Percentiles rank a stretch among this genome's conserved stretches.
Conservation (phyloP, 176 grass and related monocot species). For the Carex myosuroides region DNA sequence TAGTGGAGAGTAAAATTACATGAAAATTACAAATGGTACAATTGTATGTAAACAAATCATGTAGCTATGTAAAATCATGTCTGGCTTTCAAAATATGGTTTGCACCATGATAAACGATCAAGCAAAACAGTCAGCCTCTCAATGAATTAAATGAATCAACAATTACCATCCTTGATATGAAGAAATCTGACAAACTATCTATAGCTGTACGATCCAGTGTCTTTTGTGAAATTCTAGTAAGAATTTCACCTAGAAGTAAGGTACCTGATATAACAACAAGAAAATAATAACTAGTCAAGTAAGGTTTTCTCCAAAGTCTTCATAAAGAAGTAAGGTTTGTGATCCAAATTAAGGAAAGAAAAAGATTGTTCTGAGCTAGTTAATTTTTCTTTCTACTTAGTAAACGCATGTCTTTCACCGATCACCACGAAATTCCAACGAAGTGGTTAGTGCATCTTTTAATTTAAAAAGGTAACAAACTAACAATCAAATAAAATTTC, state of each 20-base stretch:
- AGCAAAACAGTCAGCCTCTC: neutral
- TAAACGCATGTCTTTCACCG: neutral
- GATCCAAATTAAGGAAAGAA: neutral
- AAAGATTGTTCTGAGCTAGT: neutral
- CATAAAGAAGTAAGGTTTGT: neutral
- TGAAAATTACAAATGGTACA: neutral
- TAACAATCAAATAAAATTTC: conserved; percentile 1
- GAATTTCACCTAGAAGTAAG: conserved; percentile 65
- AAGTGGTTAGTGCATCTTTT: neutral
- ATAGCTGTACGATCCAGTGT: conserved; percentile 50
- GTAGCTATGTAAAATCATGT: neutral
- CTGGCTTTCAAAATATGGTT: neutral
- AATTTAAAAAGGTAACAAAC: neutral
- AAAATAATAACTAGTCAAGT: conserved; percentile 18
- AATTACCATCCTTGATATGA: conserved; percentile 91
- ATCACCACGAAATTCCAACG: neutral
- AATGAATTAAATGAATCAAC: neutral
- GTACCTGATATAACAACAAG: conserved; percentile 38
- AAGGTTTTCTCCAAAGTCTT: neutral
- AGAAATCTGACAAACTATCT: conserved; percentile 73
- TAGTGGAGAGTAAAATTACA: neutral
- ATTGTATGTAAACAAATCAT: neutral
- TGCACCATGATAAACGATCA: neutral
- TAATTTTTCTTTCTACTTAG: neutral
- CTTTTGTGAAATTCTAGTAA: conserved; percentile 48